These are phyloP conservation scores for Penicillium salamii DNA, from an alignment of 495 filamentous ascomycete genomes.

Conservation along the genomic window DNA sequence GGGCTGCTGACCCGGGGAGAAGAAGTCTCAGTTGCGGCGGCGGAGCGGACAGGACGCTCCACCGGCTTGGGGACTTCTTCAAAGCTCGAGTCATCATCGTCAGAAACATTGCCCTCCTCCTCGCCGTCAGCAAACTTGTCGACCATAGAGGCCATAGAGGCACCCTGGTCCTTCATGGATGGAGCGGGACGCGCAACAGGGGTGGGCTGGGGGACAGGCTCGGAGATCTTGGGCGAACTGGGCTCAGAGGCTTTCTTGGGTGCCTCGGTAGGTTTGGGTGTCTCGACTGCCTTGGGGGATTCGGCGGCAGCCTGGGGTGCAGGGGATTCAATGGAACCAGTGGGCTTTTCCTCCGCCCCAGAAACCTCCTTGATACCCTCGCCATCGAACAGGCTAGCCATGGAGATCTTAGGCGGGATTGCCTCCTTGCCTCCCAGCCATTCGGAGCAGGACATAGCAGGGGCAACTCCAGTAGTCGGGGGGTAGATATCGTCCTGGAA, in stretches of 20 bases:
- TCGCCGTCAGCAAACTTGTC: constrained; percentile 79
- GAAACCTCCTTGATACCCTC: constrained; percentile 68
- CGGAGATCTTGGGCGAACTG: constrained; percentile 38
- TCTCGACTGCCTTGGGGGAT: constrained; percentile 30
- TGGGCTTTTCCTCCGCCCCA: constrained; percentile 64
- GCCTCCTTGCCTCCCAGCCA: constrained; percentile 85
- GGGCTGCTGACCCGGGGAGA: constrained; percentile 36
- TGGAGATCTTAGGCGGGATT: constrained; percentile 84
- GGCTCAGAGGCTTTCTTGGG: constrained; percentile 49
- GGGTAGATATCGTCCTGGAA: constrained; percentile 98
- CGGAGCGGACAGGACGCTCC: constrained; percentile 42
- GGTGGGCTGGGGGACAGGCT: constrained; percentile 40
- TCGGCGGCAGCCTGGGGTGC: constrained; percentile 40
- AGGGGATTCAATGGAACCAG: constrained; percentile 37
- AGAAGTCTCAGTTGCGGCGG: constrained; percentile 20
- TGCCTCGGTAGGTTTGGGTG: constrained; percentile 36
- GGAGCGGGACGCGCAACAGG: constrained; percentile 54
- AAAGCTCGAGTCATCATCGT: constrained; percentile 75
- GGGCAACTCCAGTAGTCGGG: constrained; percentile 69
- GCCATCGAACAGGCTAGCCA: constrained; percentile 88
- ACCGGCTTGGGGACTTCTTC: constrained; percentile 71
- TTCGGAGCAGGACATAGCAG: constrained; percentile 74
- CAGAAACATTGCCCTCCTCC: constrained; percentile 52
- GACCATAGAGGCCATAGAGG: constrained; percentile 78
- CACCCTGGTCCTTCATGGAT: constrained; percentile 77